Conservation (phyloP, 257 asterid genomes). For the Solanum piurae region DNA sequence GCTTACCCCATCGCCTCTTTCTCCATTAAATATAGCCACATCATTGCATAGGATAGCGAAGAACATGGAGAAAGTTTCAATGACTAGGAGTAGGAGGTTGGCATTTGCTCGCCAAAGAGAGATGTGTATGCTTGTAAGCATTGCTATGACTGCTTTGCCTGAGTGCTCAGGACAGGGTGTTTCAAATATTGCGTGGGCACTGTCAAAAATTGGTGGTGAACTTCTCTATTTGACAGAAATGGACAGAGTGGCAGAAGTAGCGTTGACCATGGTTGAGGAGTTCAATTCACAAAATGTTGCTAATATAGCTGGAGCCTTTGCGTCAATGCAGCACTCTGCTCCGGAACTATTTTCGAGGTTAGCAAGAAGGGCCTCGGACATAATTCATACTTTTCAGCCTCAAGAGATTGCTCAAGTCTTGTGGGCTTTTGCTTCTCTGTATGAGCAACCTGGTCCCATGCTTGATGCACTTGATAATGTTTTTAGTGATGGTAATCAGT, state of each 20-base stretch:
- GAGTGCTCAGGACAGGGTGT: constrained; percentile 87
- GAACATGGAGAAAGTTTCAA: constrained; percentile 87
- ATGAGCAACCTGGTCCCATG: constrained; percentile 52
- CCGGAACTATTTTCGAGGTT: constrained; percentile 59
- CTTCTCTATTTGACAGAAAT: constrained; percentile 88
- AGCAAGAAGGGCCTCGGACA: constrained; percentile 48
- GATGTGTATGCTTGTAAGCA: constrained; percentile 89
- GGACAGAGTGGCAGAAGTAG: constrained; percentile 95
- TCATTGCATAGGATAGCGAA: constrained; percentile 92
- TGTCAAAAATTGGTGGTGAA: constrained; percentile 91
- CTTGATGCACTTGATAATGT: constrained; percentile 59
- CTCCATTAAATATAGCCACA: constrained; percentile 82
- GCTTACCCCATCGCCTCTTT: constrained; percentile 89
- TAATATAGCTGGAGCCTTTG: constrained; percentile 87
- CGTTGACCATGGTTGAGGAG: constrained; percentile 51
- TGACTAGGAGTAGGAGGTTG: constrained; percentile 51
- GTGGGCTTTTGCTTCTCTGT: constrained; percentile 97
- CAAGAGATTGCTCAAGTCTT: constrained; percentile 85
- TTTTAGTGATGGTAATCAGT: constrained; percentile 29
- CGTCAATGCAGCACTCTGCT: constrained; percentile 93
- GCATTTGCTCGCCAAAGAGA: constrained; percentile 80
- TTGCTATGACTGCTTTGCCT: constrained; percentile 87
- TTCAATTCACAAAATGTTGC: constrained; percentile 90
- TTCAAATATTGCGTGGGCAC: constrained; percentile 88
- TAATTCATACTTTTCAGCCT: constrained; percentile 57